Percentiles rank a stretch among this genome's conserved stretches.
These are phyloP conservation scores for Cicer judaicum DNA, from an alignment of 306 rosid species.

Conservation along the genomic window DNA sequence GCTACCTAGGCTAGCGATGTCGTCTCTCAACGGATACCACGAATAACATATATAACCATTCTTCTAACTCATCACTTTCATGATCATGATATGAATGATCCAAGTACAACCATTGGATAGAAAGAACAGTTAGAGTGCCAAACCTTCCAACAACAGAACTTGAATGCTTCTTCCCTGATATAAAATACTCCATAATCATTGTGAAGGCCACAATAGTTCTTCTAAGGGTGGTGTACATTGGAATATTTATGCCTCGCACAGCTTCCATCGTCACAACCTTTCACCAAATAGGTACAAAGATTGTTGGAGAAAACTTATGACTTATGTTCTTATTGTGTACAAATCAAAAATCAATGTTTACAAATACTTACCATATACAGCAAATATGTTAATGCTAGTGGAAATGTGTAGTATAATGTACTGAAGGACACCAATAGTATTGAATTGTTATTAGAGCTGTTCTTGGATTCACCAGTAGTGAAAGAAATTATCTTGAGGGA, in stretches of 20 bases:
- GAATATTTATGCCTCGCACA: conserved; percentile 71
- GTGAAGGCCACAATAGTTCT: conserved; percentile 74
- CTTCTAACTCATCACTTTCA: background rate
- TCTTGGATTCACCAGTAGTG: conserved; percentile 51
- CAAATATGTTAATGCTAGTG: conserved; percentile 68
- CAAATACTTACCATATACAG: conserved; percentile 62
- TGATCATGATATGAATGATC: background rate
- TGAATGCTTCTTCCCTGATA: conserved; percentile 63
- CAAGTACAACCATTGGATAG: background rate
- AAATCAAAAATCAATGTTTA: background rate
- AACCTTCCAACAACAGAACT: conserved; percentile 65
- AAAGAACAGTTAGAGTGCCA: conserved; percentile 26
- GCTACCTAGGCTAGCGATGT: background rate
- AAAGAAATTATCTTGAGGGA: conserved; percentile 64
- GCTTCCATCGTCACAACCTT: conserved; percentile 80
- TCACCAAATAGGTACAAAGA: conserved; percentile 34
- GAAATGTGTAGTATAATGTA: conserved; percentile 61
- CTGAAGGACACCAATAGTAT: conserved; percentile 51
- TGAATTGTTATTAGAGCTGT: conserved; percentile 48
- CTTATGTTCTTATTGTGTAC: background rate
- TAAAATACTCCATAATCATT: conserved; percentile 66
- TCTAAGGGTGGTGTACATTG: conserved; percentile 81
- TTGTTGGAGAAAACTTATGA: conserved; percentile 20
- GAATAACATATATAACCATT: no score
- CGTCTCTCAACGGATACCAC: background rate